Conservation (phyloP, 257 asterid species). For the Rehmannia glutinosa region DNA sequence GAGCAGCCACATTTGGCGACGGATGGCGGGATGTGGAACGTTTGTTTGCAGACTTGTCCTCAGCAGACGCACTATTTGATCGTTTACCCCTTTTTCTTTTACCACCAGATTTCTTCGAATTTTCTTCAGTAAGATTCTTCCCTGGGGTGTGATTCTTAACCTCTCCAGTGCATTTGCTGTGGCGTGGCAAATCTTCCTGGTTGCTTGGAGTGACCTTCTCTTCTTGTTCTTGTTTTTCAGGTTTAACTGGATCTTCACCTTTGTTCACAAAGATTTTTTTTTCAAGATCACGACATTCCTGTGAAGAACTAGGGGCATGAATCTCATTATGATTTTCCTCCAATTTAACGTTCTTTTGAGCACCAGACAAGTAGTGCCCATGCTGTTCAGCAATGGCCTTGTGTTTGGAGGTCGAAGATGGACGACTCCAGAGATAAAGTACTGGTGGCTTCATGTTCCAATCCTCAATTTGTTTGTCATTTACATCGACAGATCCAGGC, state of each 20-base stretch:
- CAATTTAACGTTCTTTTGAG: conserved; percentile 9
- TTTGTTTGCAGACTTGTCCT: conserved; percentile 19
- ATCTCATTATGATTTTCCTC: conserved; percentile 13
- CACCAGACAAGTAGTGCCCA: conserved; percentile 46
- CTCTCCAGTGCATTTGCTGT: conserved; percentile 20
- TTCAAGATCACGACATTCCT: conserved; percentile 14
- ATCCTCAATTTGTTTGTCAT: conserved; percentile 70
- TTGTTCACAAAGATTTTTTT: conserved; percentile 6
- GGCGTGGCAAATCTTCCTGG: conserved; percentile 11
- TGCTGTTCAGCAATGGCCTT: conserved; percentile 59
- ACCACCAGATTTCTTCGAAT: conserved; percentile 14
- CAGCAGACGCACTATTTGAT: conserved; percentile 11
- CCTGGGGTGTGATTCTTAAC: conserved; percentile 11
- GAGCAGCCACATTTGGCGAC: conserved; percentile 14
- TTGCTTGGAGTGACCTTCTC: conserved; percentile 17
- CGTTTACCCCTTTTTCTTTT: conserved; percentile 19
- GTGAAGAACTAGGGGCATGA: conserved; percentile 12
- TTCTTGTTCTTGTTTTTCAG: conserved; percentile 23
- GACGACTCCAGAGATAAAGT: conserved; percentile 84
- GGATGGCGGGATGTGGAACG: conserved; percentile 16
- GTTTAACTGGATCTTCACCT: conserved; percentile 16
- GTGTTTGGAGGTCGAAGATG: conserved; percentile 59
- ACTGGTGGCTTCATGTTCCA: conserved; percentile 69
- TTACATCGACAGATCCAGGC: conserved; percentile 77
- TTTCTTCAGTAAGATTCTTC: conserved; percentile 16